Percentiles rank a stretch among this genome's conserved stretches.
These are phyloP conservation scores for Coemansia furcata DNA, from an alignment of 192 early-diverging fungal species.

Conservation along the genomic window DNA sequence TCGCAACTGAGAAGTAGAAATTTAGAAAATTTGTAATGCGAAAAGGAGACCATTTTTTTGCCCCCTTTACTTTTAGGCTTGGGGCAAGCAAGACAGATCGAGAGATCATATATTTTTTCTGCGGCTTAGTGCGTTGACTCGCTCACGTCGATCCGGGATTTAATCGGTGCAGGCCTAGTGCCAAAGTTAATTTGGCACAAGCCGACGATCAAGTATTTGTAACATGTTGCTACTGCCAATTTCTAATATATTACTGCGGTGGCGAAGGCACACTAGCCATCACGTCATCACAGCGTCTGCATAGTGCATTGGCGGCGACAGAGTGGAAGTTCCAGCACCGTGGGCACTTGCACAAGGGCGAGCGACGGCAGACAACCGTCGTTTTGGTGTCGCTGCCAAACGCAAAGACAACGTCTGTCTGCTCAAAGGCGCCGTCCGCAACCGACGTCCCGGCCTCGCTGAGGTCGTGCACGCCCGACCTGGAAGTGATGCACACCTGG, in stretches of 20 bases:
- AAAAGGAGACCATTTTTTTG: not conserved
- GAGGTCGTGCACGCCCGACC: conserved; percentile 14
- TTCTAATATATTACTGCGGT: not conserved
- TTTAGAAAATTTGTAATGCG: not conserved
- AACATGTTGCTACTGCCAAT: not conserved
- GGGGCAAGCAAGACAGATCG: not conserved
- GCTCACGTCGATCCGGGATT: not conserved
- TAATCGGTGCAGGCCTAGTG: not conserved
- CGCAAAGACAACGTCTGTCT: conserved; percentile 14
- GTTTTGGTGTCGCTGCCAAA: conserved; percentile 14
- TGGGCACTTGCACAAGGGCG: conserved; percentile 68
- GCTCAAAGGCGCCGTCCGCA: conserved; percentile 5
- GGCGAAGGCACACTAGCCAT: conserved; percentile 7
- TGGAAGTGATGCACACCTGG: conserved; percentile 35
- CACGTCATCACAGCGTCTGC: conserved; percentile 57
- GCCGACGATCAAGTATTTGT: not conserved
- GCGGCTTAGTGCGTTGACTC: not conserved
- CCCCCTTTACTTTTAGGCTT: not conserved
- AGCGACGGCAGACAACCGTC: conserved; percentile 53
- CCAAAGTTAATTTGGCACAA: not conserved
- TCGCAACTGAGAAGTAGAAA: not conserved
- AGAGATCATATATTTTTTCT: not conserved
- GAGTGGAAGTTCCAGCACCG: conserved; percentile 74
- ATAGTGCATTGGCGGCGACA: conserved; percentile 49
- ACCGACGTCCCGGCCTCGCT: not conserved